A percentile compares a stretch with the other conserved stretches of the same genome.
These are phyloP conservation scores for Fusarium haematococcum DNA, from an alignment of 2,329 filamentous ascomycete genomes.

Conservation along the genomic window DNA sequence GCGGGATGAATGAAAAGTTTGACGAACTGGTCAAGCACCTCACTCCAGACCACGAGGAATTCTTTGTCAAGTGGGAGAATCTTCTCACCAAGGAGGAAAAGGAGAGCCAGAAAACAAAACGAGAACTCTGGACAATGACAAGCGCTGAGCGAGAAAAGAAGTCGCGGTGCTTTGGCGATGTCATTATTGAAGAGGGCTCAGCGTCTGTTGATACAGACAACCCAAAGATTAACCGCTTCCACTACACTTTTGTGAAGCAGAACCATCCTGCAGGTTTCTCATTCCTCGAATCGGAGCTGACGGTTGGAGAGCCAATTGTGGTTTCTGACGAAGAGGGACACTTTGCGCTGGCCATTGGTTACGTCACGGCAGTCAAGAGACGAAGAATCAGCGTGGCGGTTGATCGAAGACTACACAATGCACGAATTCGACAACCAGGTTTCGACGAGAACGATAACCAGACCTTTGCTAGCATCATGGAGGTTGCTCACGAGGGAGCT, in stretches of 20 bases:
- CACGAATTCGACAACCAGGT: slow-evolving; percentile 77
- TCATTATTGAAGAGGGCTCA: slow-evolving; percentile 84
- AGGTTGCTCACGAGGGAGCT: slow-evolving; percentile 71
- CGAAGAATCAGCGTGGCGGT: slow-evolving; percentile 87
- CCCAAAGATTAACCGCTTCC: slow-evolving; percentile 90
- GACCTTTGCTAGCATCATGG: slow-evolving; percentile 91
- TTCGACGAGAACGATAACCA: slow-evolving; percentile 86
- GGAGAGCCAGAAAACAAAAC: slow-evolving; percentile 85
- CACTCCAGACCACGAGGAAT: slow-evolving; percentile 78
- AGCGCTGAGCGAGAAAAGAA: slow-evolving; percentile 89
- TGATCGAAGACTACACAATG: slow-evolving; percentile 89
- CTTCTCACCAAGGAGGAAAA: slow-evolving; percentile 95
- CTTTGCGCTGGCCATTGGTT: slow-evolving; percentile 94
- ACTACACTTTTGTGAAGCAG: slow-evolving; percentile 85
- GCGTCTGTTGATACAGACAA: slow-evolving; percentile 75
- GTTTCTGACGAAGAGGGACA: slow-evolving; percentile 95
- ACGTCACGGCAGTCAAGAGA: slow-evolving; percentile 81
- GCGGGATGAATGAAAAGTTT: slow-evolving; percentile 85
- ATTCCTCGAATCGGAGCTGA: slow-evolving; percentile 91
- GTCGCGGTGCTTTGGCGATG: slow-evolving; percentile 89
- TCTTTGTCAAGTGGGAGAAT: slow-evolving; percentile 95
- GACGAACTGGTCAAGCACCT: slow-evolving; percentile 83
- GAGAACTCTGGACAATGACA: slow-evolving; percentile 96
- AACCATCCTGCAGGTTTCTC: slow-evolving; percentile 73
- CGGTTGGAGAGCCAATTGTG: slow-evolving; percentile 91